Evolutionary conservation across 2,329 filamentous ascomycete genomes (phyloP).

Genomic region (Aspergillus quadrilineatus): DNA sequence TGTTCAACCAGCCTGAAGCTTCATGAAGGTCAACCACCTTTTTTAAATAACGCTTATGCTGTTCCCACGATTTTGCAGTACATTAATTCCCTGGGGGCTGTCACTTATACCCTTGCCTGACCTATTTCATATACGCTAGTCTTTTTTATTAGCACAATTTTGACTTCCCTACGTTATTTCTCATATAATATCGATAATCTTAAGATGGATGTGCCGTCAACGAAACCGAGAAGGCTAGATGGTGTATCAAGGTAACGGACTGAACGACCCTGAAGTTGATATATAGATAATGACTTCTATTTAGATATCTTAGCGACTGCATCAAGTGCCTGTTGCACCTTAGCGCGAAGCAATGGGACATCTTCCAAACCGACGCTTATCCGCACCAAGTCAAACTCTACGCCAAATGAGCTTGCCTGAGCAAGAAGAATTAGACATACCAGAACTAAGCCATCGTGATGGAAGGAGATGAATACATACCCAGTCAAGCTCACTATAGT

Average conservation of each 20-base stretch:
- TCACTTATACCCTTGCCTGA: no score
- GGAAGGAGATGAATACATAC: constrained; percentile 40
- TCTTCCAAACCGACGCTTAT: constrained; percentile 91
- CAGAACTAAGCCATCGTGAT: constrained; percentile 1
- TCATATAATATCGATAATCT: no score
- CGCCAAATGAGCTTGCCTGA: constrained; percentile 71
- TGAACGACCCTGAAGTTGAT: background rate
- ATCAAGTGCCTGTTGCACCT: constrained; percentile 68
- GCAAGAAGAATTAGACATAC: background rate
- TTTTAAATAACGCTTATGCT: no score
- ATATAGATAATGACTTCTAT: constrained; percentile 16
- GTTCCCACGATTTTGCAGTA: no score
- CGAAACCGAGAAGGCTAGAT: no score
- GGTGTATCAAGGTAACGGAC: no score
- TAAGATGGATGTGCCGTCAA: no score
- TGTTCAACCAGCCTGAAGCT: background rate
- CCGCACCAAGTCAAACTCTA: constrained; percentile 75
- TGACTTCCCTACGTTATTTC: no score
- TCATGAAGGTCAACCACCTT: background rate
- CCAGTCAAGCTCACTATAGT: constrained; percentile 93
- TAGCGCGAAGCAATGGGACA: constrained; percentile 60
- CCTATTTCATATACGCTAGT: no score
- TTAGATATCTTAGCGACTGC: constrained; percentile 44
- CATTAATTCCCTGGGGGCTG: no score
- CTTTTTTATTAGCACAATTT: no score